Conservation (phyloP, 192 early-diverging fungal species). For the Rhizoclosmatium globosum region DNA sequence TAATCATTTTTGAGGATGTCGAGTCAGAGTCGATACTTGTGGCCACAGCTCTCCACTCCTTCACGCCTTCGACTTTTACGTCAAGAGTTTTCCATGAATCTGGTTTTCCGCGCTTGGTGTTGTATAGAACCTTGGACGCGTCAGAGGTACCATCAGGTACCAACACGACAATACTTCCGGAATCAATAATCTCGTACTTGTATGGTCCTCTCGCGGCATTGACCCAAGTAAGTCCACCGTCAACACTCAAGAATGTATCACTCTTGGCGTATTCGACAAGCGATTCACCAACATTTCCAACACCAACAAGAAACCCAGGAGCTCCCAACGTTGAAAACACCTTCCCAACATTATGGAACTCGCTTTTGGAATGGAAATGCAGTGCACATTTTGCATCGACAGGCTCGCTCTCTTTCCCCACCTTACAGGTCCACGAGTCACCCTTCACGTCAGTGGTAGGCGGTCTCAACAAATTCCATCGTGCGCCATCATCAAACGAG, state of each 20-base stretch:
- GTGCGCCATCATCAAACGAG: slow-evolving; percentile 86
- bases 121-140: slow-evolving; percentile 72
- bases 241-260: slow-evolving; percentile 87
- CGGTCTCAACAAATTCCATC: slow-evolving; percentile 76
- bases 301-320: slow-evolving; percentile 88
- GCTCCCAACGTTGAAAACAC: slow-evolving; percentile 78
- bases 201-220: slow-evolving; percentile 73
- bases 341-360: slow-evolving; percentile 68
- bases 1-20: slow-evolving; percentile 74
- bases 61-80: slow-evolving; percentile 47
- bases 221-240: slow-evolving; percentile 84
- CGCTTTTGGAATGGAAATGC: slow-evolving; percentile 88
- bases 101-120: slow-evolving; percentile 72
- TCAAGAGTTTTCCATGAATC: slow-evolving; percentile 67
- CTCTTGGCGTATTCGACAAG: slow-evolving; percentile 76
- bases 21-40: slow-evolving; percentile 83
- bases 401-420: slow-evolving; percentile 37
- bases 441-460: slow-evolving; percentile 68
- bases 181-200: slow-evolving; percentile 86
- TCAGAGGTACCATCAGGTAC: slow-evolving; percentile 62
- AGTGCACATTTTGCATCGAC: slow-evolving; percentile 69
- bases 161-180: slow-evolving; percentile 79
- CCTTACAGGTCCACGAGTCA: slow-evolving; percentile 62
- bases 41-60: slow-evolving; percentile 59
- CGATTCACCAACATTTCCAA: slow-evolving; percentile 83